Base-by-base conservation (phyloP, 768 basidiomycete genomes). In the Suillus placidus region DNA sequence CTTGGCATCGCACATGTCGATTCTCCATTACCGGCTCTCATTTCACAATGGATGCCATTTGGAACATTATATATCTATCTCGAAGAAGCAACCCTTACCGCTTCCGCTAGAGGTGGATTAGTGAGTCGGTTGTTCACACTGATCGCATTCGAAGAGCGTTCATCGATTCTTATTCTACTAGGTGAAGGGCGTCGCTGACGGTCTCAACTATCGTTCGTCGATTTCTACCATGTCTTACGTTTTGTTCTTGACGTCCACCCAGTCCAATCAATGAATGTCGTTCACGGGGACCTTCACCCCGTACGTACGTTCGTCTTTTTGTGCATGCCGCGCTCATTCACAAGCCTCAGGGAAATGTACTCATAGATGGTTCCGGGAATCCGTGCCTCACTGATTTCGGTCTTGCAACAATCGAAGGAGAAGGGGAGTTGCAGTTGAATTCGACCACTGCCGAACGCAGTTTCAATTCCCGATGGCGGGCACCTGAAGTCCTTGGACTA, bases 1-100 rank as follows among this genome's bases (percentile, higher is more conserved):
- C 62, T 57, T n/a, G 71, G 73, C 8, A 54, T 67, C 1, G 45
- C 67, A 14, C 52, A 56, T 23, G 68, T 35, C 9, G 18, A 35
- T 0, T 35, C 20, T 20, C 4, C 54, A 34, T 55, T 35, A 0
- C 54, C 54, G 0, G 54, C 54, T 35, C 34, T 55, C 20, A 10
- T 55, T 13, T 55, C 54, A 0, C 54, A 35, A 13, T 55, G 54
- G 32, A 55, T 55, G 54, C 6, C 54, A 1, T 34, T 0, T 2
- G 51, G 26, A 9, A 52, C 51, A 16, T 52, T 52, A 9, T 9
- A 0, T 9, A 1, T 0, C 3, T 52, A 52, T 14, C 26, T 52
- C 3, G 3, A 16, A 0, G 1, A 30, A 52, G 30, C 14, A 8
- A 32, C 16, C 3, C 6, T 52, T 1, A 32, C 30, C 3, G 0